Evolutionary conservation across 805 yeast genomes (phyloP).

Genomic region (Kuraishia ogatae): DNA sequence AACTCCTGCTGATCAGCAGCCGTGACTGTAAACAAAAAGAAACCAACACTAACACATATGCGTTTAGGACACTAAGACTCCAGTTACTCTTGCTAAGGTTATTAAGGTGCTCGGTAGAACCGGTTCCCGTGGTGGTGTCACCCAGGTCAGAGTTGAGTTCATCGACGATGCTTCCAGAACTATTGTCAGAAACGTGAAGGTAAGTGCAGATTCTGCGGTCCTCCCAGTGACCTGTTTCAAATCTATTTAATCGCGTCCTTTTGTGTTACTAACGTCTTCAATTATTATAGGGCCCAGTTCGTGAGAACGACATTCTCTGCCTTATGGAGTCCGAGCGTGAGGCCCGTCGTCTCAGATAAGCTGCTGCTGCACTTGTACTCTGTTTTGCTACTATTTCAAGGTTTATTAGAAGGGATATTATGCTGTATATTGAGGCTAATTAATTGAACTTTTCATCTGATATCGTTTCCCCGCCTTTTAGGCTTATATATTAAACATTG

Average conservation of each 20-base stretch:
- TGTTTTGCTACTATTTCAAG: background rate
- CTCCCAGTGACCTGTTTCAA: too few species aligned
- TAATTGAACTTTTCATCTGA: background rate
- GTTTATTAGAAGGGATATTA: background rate
- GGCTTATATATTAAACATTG: too few species aligned
- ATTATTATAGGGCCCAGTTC: slow-evolving; percentile 29
- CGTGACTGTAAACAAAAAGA: too few species aligned
- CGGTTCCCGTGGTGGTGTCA: slow-evolving; percentile 31
- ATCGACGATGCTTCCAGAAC: slow-evolving; percentile 39
- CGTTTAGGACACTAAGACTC: slow-evolving; percentile 22
- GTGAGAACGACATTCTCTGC: slow-evolving; percentile 32
- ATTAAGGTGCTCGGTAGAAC: slow-evolving; percentile 25
- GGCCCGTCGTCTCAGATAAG: slow-evolving; percentile 25
- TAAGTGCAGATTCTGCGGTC: background rate
- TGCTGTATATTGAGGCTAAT: background rate
- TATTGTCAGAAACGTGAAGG: slow-evolving; percentile 38
- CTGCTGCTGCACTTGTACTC: background rate
- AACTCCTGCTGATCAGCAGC: too few species aligned
- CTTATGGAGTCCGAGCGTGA: slow-evolving; percentile 26
- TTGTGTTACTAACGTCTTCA: background rate
- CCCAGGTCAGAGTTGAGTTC: slow-evolving; percentile 42
- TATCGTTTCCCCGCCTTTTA: background rate
- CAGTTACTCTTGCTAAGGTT: slow-evolving; percentile 25
- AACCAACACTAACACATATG: background rate
- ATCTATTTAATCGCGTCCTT: background rate